phyloP scores from a whole-genome alignment of 805 yeast species.

The Kuraishia capsulata region DNA sequence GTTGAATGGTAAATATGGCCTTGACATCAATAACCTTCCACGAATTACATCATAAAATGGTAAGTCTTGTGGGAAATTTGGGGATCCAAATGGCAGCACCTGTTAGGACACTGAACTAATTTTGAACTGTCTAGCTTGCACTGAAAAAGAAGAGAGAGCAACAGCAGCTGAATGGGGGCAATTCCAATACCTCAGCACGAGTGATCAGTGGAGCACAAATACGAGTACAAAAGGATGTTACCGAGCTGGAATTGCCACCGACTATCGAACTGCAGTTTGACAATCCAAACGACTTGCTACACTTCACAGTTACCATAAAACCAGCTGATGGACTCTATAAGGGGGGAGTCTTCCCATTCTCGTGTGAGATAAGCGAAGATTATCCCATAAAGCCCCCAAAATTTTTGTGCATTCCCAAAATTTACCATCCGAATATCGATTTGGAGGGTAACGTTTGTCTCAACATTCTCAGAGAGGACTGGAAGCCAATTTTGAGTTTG shows the following conservation, averaged over 20 bases:
- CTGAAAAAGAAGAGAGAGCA: constrained; percentile 4
- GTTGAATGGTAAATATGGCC: no score
- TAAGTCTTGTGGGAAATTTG: no score
- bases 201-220: constrained; percentile 47
- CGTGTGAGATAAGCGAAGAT: constrained; percentile 54
- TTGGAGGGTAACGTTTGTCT: constrained; percentile 84
- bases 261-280: constrained; percentile 45
- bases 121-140: constrained; percentile 1
- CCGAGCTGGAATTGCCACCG: constrained; percentile 56
- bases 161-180: constrained; percentile 3
- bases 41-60: no score
- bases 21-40: no score
- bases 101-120: no score
- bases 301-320: constrained; percentile 43
- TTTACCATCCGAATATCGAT: constrained; percentile 94
- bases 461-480: constrained; percentile 86
- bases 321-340: constrained; percentile 72
- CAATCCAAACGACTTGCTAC: constrained; percentile 48
- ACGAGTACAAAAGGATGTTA: constrained; percentile 66
- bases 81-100: no score
- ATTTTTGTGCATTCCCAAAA: constrained; percentile 58
- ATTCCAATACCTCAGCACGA: neutral
- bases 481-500: constrained; percentile 88
- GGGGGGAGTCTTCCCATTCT: constrained; percentile 63
- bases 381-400: constrained; percentile 94